These are phyloP conservation scores for Oryza longistaminata DNA, from an alignment of 176 grass and related monocot species.

Conservation along the genomic window DNA sequence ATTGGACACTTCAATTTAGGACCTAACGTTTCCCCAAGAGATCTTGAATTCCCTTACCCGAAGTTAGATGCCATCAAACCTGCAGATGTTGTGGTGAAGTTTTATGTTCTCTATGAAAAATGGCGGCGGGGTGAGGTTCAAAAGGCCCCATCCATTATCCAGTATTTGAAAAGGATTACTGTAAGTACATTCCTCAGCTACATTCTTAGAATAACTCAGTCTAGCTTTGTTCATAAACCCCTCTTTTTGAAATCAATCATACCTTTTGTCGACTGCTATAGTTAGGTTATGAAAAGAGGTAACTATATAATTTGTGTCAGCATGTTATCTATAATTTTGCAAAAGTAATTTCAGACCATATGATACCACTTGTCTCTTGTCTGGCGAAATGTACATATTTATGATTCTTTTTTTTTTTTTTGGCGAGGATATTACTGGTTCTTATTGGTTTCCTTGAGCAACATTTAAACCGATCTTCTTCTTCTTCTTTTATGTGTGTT, in stretches of 20 bases:
- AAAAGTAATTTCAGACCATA: neutral
- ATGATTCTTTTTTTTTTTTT: neutral
- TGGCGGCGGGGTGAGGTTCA: conserved; percentile 65
- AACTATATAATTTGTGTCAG: neutral
- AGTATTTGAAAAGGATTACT: conserved; percentile 59
- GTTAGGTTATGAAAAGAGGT: conserved; percentile 15
- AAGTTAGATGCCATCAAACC: conserved; percentile 56
- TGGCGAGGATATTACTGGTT: neutral
- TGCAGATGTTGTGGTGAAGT: conserved; percentile 59
- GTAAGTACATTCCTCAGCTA: conserved; percentile 53
- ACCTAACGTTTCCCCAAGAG: conserved; percentile 64
- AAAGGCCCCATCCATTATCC: conserved; percentile 56
- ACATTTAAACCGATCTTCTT: conserved; percentile 22
- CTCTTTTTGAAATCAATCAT: neutral
- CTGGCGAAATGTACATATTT: neutral
- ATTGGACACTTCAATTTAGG: conserved; percentile 74
- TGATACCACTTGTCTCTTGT: neutral
- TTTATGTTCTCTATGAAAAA: conserved; percentile 81
- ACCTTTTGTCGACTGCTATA: neutral
- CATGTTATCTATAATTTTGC: neutral
- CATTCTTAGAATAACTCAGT: neutral
- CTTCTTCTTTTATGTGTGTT: conserved; percentile 15
- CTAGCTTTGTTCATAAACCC: neutral
- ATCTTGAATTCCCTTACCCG: conserved; percentile 52
- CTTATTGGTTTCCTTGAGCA: neutral